A percentile compares a stretch with the other conserved stretches of the same genome.
These are phyloP conservation scores for Yamadazyma pseudoaaseri DNA, from an alignment of 1,139 yeast species.

Conservation along the genomic window DNA sequence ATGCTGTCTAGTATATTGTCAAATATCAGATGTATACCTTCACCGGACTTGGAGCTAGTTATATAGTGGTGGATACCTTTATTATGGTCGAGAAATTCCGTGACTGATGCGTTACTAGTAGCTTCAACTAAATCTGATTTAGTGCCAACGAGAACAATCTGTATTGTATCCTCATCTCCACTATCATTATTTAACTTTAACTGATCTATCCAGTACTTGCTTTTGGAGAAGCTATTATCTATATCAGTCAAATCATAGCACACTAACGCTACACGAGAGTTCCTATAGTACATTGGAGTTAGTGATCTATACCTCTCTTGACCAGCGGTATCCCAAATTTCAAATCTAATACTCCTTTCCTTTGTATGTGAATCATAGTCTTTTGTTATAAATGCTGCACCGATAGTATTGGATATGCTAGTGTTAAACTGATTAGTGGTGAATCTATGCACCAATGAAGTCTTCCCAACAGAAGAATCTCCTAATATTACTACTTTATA, in stretches of 20 bases:
- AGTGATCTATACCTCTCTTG: slow-evolving; percentile 48
- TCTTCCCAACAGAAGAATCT: slow-evolving; percentile 49
- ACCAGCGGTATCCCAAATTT: slow-evolving; percentile 56
- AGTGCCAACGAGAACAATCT: slow-evolving; percentile 36
- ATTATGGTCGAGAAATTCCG: slow-evolving; percentile 10
- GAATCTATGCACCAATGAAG: slow-evolving; percentile 45
- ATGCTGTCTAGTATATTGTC: slow-evolving; percentile 43
- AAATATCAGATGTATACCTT: slow-evolving; percentile 43
- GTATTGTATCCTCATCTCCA: slow-evolving; percentile 17
- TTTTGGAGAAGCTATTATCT: slow-evolving; percentile 33
- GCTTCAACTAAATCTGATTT: slow-evolving; percentile 23
- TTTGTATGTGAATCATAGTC: slow-evolving; percentile 19
- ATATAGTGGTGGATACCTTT: slow-evolving; percentile 20
- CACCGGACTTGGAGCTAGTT: slow-evolving; percentile 51
- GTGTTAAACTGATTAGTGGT: slow-evolving; percentile 35
- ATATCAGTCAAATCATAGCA: slow-evolving; percentile 38
- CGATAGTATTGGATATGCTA: slow-evolving; percentile 45
- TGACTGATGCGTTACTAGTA: slow-evolving; percentile 3
- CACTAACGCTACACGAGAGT: slow-evolving; percentile 42
- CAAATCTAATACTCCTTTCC: slow-evolving; percentile 30
- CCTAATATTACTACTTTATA: slow-evolving; percentile 45
- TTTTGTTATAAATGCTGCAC: slow-evolving; percentile 49
- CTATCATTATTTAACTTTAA: slow-evolving; percentile 27
- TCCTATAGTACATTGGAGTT: slow-evolving; percentile 51
- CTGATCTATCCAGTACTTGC: slow-evolving; percentile 47